These are phyloP conservation scores for Ganoderma meredithae DNA, from an alignment of 1,284 basidiomycete species.

Conservation along the genomic window DNA sequence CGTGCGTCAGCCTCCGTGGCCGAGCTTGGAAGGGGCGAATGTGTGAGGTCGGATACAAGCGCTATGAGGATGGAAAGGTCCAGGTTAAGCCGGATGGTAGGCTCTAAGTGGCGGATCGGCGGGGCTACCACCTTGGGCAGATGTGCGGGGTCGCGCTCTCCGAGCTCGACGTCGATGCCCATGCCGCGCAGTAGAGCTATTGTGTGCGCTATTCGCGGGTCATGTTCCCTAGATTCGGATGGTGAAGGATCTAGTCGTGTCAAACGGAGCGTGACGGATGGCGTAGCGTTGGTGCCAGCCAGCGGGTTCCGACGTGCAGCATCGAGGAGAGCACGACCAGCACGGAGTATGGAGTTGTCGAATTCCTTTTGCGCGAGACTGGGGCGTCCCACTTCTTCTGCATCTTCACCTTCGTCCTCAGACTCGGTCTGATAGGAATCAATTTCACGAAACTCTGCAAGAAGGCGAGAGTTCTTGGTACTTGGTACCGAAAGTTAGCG, in stretches of 20 bases:
- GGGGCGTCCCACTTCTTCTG: constrained; percentile 43
- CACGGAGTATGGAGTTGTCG: constrained; percentile 75
- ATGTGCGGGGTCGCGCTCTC: constrained; percentile 55
- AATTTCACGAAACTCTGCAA: constrained; percentile 81
- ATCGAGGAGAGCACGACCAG: constrained; percentile 65
- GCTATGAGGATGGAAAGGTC: constrained; percentile 86
- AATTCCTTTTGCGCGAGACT: constrained; percentile 58
- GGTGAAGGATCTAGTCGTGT: constrained; percentile 70
- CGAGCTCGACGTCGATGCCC: constrained; percentile 73
- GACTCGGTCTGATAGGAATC: constrained; percentile 83
- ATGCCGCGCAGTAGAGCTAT: constrained; percentile 61
- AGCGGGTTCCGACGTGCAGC: constrained; percentile 65
- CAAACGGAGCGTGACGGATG: constrained; percentile 66
- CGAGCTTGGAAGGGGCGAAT: constrained; percentile 68
- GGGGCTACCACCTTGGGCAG: constrained; percentile 11
- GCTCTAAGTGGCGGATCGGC: constrained; percentile 41
- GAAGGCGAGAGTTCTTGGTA: constrained; percentile 76
- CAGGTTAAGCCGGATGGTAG: constrained; percentile 72
- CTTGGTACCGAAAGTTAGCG: constrained; percentile 45
- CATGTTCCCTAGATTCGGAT: constrained; percentile 43
- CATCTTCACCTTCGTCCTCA: constrained; percentile 59
- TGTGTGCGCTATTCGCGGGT: constrained; percentile 70
- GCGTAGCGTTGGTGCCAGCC: constrained; percentile 39
- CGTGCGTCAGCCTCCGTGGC: constrained; percentile 65
- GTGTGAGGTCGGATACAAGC: constrained; percentile 83